Conservation (phyloP, 345 rosid species). For the Brassica cretica region DNA sequence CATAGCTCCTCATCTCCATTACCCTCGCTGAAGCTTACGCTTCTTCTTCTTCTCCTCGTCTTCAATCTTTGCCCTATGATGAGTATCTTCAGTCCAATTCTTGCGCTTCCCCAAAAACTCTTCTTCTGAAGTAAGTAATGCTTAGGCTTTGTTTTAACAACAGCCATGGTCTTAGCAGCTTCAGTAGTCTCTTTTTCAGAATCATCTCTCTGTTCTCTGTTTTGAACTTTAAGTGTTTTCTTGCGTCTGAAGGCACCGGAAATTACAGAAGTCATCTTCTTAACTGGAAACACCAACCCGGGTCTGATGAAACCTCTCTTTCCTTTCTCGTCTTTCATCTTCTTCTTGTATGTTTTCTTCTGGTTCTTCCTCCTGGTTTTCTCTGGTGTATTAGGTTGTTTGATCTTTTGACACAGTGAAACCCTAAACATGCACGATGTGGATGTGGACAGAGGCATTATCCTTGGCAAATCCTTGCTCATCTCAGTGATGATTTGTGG, state of each 20-base stretch:
- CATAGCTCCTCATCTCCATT: constrained; percentile 46
- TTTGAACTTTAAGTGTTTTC: constrained; percentile 9
- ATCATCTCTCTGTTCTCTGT: constrained; percentile 15
- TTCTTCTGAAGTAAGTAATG: neutral
- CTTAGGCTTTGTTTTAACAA: neutral
- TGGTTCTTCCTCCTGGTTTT: constrained; percentile 21
- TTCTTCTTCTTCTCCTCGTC: constrained; percentile 21
- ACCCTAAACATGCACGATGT: constrained; percentile 12
- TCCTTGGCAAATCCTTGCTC: constrained; percentile 1
- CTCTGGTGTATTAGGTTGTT: constrained; percentile 33
- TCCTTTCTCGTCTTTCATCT: constrained; percentile 9
- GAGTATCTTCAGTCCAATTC: constrained; percentile 31
- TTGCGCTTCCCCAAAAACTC: constrained; percentile 8
- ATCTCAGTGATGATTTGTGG: neutral
- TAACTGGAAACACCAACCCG: constrained; percentile 2
- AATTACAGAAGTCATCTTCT: constrained; percentile 37
- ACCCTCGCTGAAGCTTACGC: neutral
- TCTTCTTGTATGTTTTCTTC: neutral
- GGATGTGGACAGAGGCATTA: constrained; percentile 1
- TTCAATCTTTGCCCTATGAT: constrained; percentile 34
- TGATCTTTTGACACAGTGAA: constrained; percentile 35
- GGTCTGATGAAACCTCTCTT: constrained; percentile 10
- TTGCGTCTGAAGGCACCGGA: constrained; percentile 36
- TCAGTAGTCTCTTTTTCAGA: constrained; percentile 1
- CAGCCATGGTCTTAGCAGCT: neutral